These are phyloP conservation scores for Neurospora sp. DNA, from an alignment of 495 filamentous ascomycete species.

Conservation along the genomic window DNA sequence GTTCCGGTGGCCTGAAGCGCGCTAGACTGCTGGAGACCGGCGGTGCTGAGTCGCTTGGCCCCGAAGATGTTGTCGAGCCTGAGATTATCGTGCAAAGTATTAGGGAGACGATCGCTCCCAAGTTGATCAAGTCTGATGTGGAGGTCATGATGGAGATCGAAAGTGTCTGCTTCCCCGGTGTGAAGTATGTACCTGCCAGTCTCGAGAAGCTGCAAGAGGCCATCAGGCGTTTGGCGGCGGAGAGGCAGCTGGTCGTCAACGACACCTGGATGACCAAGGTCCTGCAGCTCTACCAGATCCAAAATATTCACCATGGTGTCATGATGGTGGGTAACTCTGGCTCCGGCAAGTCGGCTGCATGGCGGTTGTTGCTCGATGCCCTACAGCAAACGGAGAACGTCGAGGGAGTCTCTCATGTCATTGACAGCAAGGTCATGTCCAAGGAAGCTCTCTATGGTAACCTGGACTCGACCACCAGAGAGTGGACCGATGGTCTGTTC, in stretches of 20 bases:
- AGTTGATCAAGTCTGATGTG: constrained; percentile 85
- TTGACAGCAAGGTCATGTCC: constrained; percentile 99
- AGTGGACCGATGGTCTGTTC: constrained; percentile 98
- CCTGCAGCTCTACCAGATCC: constrained; percentile 93
- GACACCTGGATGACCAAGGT: constrained; percentile 96
- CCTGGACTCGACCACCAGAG: constrained; percentile 88
- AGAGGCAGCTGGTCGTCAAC: constrained; percentile 75
- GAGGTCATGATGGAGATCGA: constrained; percentile 81
- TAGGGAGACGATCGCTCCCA: constrained; percentile 95
- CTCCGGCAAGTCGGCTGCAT: constrained; percentile 87
- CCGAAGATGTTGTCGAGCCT: constrained; percentile 76
- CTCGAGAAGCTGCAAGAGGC: constrained; percentile 67
- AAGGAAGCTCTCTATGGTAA: constrained; percentile 95
- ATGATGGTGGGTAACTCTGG: constrained; percentile 99
- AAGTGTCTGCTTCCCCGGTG: constrained; percentile 75
- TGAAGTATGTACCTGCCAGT: constrained; percentile 84
- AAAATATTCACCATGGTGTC: constrained; percentile 94
- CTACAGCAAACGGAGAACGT: constrained; percentile 81
- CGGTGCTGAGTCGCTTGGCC: constrained; percentile 39
- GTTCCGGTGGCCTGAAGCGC: constrained; percentile 91
- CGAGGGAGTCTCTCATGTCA: constrained; percentile 93
- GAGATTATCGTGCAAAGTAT: constrained; percentile 98
- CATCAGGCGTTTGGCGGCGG: constrained; percentile 70
- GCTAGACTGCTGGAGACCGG: constrained; percentile 52
- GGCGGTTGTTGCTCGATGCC: constrained; percentile 89